Percentiles rank a stretch among this genome's conserved stretches.
Evolutionary conservation across 495 filamentous ascomycete species (phyloP).

Genomic region (Hypomontagnella monticulosa): DNA sequence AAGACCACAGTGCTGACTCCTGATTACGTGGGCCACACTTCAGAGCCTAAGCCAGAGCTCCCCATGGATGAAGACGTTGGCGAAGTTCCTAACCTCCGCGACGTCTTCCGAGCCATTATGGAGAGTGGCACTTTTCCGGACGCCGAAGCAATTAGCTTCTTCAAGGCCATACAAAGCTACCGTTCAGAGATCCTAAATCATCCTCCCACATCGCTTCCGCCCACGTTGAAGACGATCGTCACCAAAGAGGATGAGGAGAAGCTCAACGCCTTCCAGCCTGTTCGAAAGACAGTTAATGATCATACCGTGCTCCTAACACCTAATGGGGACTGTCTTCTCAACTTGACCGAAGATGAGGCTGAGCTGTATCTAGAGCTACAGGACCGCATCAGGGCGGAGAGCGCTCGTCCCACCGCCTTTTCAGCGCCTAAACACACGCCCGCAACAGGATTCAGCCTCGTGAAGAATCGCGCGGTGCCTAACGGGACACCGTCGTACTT

Average conservation of each 20-base stretch:
- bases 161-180: constrained; percentile 41
- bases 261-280: constrained; percentile 58
- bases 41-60: constrained; percentile 42
- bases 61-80: constrained; percentile 44
- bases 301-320: constrained; percentile 76
- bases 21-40: constrained; percentile 40
- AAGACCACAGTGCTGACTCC: constrained; percentile 48
- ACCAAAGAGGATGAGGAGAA: constrained; percentile 61
- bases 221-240: constrained; percentile 58
- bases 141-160: constrained; percentile 44
- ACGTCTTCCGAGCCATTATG: constrained; percentile 43
- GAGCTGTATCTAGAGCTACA: constrained; percentile 80
- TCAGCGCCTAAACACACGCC: constrained; percentile 57
- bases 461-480: constrained; percentile 65
- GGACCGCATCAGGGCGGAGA: constrained; percentile 60
- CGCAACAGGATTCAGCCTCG: constrained; percentile 60
- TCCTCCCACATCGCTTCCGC: constrained; percentile 38
- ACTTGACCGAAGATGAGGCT: constrained; percentile 79
- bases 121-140: constrained; percentile 31
- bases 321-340: constrained; percentile 78
- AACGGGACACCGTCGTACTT: constrained; percentile 65
- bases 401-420: constrained; percentile 58
- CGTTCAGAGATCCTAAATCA: constrained; percentile 25
- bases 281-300: constrained; percentile 60
- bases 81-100: constrained; percentile 44